Percentiles rank a stretch among this genome's conserved stretches.
These are phyloP conservation scores for Vachellia pachyceras DNA, from an alignment of 306 rosid species.

Conservation along the genomic window DNA sequence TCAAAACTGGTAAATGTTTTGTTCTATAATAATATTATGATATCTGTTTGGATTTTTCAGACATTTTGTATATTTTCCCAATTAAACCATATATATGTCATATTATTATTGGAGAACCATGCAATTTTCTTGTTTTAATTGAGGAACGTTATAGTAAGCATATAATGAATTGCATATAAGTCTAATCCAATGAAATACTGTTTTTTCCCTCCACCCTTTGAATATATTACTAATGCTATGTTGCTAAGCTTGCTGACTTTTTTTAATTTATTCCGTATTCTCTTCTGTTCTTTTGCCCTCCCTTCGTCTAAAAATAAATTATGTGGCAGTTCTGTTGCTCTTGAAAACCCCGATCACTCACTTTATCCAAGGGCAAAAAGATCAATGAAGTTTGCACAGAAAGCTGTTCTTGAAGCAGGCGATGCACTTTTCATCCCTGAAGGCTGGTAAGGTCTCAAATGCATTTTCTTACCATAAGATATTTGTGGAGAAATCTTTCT, in stretches of 20 bases:
- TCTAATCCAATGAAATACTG: neutral
- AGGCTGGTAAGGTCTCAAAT: constrained; percentile 79
- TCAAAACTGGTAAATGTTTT: neutral
- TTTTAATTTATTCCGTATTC: constrained; percentile 22
- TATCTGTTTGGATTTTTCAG: neutral
- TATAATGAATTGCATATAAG: neutral
- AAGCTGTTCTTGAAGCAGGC: constrained; percentile 79
- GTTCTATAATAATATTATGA: neutral
- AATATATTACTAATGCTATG: neutral
- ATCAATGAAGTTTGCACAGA: constrained; percentile 67
- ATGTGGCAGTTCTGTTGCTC: constrained; percentile 70
- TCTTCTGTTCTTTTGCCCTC: constrained; percentile 16
- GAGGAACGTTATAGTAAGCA: neutral
- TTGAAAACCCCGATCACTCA: constrained; percentile 79
- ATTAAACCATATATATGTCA: neutral
- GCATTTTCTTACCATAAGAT: constrained; percentile 6
- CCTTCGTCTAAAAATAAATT: constrained; percentile 12
- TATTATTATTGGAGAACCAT: neutral
- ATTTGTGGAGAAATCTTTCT: constrained; percentile 38
- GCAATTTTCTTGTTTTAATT: neutral
- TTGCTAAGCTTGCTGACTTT: neutral
- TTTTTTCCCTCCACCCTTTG: constrained; percentile 5
- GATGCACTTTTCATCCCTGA: constrained; percentile 96
- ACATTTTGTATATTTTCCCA: neutral
- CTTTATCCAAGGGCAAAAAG: constrained; percentile 77